Conservation (phyloP, 2,329 filamentous ascomycete species). For the Pyrenochaeta sp. region DNA sequence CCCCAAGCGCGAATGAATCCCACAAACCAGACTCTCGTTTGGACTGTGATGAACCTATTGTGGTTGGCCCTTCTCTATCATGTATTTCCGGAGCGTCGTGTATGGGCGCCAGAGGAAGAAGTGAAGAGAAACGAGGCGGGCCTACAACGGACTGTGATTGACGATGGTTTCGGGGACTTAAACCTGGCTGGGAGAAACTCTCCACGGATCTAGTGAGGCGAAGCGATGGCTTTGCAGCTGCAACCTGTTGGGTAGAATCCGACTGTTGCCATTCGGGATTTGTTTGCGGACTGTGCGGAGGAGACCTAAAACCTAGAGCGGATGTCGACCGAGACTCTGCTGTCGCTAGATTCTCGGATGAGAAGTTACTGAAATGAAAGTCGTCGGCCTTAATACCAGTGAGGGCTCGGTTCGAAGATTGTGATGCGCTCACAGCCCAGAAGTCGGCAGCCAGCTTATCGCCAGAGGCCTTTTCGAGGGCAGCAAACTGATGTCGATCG, state of each 20-base stretch:
- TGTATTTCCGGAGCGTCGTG: conserved; percentile 30
- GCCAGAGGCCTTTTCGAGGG: conserved; percentile 60
- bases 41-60: conserved; percentile 16
- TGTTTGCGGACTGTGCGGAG: conserved; percentile 33
- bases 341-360: conserved; percentile 31
- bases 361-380: conserved; percentile 46
- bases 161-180: conserved; percentile 51
- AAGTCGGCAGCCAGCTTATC: conserved; percentile 51
- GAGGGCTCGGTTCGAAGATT: conserved; percentile 58
- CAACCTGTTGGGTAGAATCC: conserved; percentile 16
- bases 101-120: conserved; percentile 27
- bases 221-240: conserved; percentile 26
- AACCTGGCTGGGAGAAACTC: conserved; percentile 64
- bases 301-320: conserved; percentile 26
- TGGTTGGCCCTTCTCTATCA: background rate
- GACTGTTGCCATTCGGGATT: conserved; percentile 19
- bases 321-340: conserved; percentile 29
- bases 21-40: conserved; percentile 47
- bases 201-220: conserved; percentile 53
- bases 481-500: conserved; percentile 62
- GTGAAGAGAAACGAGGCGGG: conserved; percentile 51
- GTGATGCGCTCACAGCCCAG: conserved; percentile 61
- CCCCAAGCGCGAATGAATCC: conserved; percentile 37
- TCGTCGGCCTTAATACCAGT: conserved; percentile 63
- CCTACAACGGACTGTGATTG: conserved; percentile 51